These are phyloP conservation scores for Recurvomyces mirabilis DNA, from an alignment of 495 filamentous ascomycete species.

Conservation along the genomic window DNA sequence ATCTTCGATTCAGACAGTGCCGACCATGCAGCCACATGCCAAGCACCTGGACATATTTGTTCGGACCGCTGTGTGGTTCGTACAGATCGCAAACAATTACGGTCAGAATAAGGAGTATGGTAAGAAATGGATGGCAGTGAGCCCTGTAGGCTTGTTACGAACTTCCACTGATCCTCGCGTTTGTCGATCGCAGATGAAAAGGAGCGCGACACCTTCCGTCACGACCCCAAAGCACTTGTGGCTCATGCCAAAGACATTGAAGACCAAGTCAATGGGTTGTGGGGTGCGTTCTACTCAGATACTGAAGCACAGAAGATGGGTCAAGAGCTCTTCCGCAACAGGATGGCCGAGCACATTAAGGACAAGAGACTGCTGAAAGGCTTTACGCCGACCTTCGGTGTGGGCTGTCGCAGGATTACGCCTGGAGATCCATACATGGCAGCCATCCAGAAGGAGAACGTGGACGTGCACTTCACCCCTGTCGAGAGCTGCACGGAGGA, in stretches of 20 bases:
- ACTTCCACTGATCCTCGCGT: too few relatives aligned
- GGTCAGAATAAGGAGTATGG: conserved; percentile 28
- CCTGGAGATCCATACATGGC: conserved; percentile 31
- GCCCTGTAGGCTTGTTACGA: too few relatives aligned
- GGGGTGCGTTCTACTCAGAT: conserved; percentile 29
- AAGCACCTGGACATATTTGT: conserved; percentile 32
- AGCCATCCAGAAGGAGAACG: conserved; percentile 30
- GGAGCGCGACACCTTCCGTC: conserved; percentile 26
- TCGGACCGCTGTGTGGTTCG: conserved; percentile 31
- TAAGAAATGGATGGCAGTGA: too few relatives aligned
- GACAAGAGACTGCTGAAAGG: conserved; percentile 33
- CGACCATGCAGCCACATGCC: conserved; percentile 30
- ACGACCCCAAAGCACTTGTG: conserved; percentile 26
- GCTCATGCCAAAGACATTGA: conserved; percentile 33
- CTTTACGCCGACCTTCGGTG: conserved; percentile 28
- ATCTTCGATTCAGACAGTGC: conserved; percentile 32
- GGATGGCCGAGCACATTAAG: conserved; percentile 34
- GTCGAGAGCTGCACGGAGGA: conserved; percentile 25
- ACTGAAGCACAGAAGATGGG: conserved; percentile 26
- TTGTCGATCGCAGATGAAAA: too few relatives aligned
- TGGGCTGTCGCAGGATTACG: conserved; percentile 30
- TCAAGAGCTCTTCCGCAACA: conserved; percentile 24
- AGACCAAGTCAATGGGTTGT: conserved; percentile 31
- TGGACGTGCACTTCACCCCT: conserved; percentile 30
- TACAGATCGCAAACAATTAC: conserved; percentile 26